Conservation (phyloP, 2,329 filamentous ascomycete species). For the Fusarium agapanthi region DNA sequence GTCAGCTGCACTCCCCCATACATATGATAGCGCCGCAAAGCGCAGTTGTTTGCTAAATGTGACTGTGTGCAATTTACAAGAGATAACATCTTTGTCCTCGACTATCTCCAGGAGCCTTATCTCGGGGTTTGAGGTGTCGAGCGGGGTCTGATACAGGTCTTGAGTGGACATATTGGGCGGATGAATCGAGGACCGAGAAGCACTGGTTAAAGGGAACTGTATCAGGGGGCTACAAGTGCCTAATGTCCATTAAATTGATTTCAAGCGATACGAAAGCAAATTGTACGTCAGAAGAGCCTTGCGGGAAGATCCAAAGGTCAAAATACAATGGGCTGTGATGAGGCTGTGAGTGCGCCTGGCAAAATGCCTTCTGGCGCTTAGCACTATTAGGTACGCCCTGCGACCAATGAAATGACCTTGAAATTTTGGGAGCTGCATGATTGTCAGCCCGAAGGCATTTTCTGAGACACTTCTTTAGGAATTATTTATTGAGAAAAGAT, state of each 20-base stretch:
- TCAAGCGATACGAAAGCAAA: accelerated
- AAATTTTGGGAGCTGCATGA: background rate
- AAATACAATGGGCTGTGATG: background rate
- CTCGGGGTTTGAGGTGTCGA: background rate
- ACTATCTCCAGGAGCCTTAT: background rate
- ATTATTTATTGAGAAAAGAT: background rate
- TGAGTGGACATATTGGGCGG: background rate
- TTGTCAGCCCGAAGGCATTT: background rate
- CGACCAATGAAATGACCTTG: background rate
- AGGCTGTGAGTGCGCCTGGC: background rate
- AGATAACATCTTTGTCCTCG: background rate
- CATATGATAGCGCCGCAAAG: background rate
- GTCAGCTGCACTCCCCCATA: background rate
- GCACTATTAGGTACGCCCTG: background rate
- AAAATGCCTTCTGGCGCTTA: background rate
- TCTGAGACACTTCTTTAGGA: no score
- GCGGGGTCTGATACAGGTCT: background rate
- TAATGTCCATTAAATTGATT: accelerated
- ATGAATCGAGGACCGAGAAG: background rate
- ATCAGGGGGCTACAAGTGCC: no score
- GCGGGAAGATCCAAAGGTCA: accelerated
- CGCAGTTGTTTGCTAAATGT: background rate
- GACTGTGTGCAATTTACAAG: background rate
- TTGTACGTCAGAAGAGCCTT: accelerated
- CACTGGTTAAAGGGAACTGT: no score